Evolutionary conservation across 306 rosid species (phyloP).

Genomic region (Cicer pinnatifidum): DNA sequence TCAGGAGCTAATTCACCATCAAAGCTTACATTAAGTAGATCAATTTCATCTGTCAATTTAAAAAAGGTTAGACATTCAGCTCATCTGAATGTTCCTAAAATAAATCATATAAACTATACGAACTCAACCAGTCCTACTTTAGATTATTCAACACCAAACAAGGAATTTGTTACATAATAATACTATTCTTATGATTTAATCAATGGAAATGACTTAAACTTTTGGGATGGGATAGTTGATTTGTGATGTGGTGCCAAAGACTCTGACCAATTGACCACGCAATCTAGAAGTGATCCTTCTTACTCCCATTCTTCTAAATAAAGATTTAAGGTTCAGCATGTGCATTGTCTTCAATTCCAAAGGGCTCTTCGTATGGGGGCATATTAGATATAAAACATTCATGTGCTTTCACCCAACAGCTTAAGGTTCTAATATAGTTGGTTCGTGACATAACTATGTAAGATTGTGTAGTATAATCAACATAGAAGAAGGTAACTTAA

Average conservation of each 20-base stretch:
- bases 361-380: neutral
- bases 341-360: slow-evolving; percentile 14
- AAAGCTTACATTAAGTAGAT: slow-evolving; percentile 92
- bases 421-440: neutral
- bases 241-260: neutral
- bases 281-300: slow-evolving; percentile 1
- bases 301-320: slow-evolving; percentile 15
- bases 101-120: slow-evolving; percentile 39
- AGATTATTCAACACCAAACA: slow-evolving; percentile 38
- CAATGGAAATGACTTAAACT: neutral
- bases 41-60: slow-evolving; percentile 75
- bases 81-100: slow-evolving; percentile 31
- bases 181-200: neutral
- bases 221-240: neutral
- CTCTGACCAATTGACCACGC: slow-evolving; percentile 4
- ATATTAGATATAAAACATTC: slow-evolving; percentile 1
- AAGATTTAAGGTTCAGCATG: slow-evolving; percentile 3
- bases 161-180: slow-evolving; percentile 33
- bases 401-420: neutral
- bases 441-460: neutral
- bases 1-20: slow-evolving; percentile 87
- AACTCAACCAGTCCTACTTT: slow-evolving; percentile 37
- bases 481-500: slow-evolving; percentile 25
- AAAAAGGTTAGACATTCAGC: slow-evolving; percentile 41
- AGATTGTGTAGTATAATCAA: slow-evolving; percentile 27